phyloP scores from a whole-genome alignment of 75 land plant species.

The Pinus tabuliformis region DNA sequence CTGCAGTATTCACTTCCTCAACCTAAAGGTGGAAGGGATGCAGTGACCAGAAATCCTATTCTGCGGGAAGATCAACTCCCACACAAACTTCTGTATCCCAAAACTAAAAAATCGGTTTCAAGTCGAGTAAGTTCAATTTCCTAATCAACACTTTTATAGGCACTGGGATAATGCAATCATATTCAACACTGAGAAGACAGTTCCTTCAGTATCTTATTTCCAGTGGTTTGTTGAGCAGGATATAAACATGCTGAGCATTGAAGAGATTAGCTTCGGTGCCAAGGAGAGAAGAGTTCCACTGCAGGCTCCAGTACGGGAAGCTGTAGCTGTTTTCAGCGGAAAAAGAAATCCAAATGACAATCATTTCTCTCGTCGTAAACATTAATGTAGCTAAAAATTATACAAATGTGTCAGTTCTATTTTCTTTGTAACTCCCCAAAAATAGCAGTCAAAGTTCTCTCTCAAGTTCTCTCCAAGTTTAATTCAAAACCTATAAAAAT shows the following conservation, averaged over 20 bases:
- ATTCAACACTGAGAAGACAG: background rate
- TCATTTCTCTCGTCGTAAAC: conserved; percentile 40
- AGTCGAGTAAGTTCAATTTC: conserved; percentile 26
- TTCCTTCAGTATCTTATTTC: background rate
- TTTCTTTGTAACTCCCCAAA: background rate
- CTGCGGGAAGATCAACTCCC: conserved; percentile 94
- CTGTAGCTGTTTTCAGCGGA: conserved; percentile 72
- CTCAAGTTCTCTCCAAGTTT: background rate
- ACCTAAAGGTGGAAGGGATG: conserved; percentile 95
- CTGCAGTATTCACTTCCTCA: conserved; percentile 89
- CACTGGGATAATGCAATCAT: background rate
- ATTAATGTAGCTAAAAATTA: background rate
- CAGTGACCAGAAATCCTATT: conserved; percentile 70
- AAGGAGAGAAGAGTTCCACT: conserved; percentile 40
- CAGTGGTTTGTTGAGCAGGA: conserved; percentile 35
- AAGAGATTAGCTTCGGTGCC: conserved; percentile 40
- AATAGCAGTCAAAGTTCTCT: background rate
- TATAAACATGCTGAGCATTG: conserved; percentile 33
- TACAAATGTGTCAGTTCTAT: background rate
- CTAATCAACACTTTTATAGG: conserved; percentile 1
- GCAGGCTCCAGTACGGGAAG: conserved; percentile 64
- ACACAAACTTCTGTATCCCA: conserved; percentile 71
- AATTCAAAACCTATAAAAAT: background rate
- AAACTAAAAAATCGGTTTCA: conserved; percentile 50
- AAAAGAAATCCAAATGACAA: conserved; percentile 93